Evolutionary conservation across 176 grass and related monocot genomes (phyloP), one percentile per base, ranked within the genome.

Genomic region (Carex littledalei): DNA sequence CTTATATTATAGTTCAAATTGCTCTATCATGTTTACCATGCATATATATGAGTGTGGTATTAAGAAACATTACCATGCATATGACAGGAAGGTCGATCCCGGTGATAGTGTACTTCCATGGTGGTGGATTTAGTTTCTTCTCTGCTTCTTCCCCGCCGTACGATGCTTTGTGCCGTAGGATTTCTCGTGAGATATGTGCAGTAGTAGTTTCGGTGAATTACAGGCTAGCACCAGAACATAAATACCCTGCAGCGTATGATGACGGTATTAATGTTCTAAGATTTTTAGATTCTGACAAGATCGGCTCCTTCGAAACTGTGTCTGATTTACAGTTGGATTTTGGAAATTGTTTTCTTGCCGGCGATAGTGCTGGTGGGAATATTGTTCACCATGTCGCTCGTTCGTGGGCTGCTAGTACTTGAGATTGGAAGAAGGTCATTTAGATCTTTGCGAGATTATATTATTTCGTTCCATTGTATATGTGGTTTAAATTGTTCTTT

Each of bases 71-170:
- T 18, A n/a, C n/a, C n/a, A n/a, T n/a, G n/a, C n/a, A n/a, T n/a
- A 21, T 55, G 15, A 0, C 13, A 57, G 49, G 4, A 59, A 22
- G 22, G 4, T 49, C 14, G 69, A 80, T 90, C 2, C 91, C 86
- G 3, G 64, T 92, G 29, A 20, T 94, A 76, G 86, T 97, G 0
- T 94, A 87, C 89, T 97, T 87, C 84, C 94, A 97, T 72, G 90
- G 88, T 41, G 94, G 94, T n/a, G 94, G 89, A 7, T 97, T 97
- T 76, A 87, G 75, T 54, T 91, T 92, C 72, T 90, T 92, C 78
- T 92, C 94, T 52, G 60, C 91, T 6, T 90, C 78, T 17, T 84
- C 87, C 41, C 70, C 57, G 0, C 37, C 84, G 17, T 97, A 88
- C 82, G 87, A 97, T 76, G 63, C 34, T 26, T 73, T 94, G 12